These are phyloP conservation scores for Melaleuca alternifolia DNA, from an alignment of 345 rosid genomes.

Conservation along the genomic window DNA sequence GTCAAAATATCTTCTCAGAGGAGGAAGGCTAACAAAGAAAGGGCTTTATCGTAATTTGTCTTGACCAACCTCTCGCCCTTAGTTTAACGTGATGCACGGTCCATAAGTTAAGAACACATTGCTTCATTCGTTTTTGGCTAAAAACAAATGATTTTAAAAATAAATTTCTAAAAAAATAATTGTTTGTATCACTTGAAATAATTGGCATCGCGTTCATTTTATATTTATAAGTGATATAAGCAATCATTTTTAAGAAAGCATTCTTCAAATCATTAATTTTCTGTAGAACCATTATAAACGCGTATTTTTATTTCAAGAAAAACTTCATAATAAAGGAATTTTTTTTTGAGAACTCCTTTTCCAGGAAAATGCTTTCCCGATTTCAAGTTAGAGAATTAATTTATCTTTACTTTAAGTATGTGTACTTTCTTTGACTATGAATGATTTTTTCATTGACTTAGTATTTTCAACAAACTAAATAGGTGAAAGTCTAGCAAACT, in stretches of 20 bases:
- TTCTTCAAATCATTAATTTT: not conserved
- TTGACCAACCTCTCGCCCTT: not conserved
- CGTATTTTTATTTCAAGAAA: too few relatives aligned
- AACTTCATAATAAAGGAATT: too few relatives aligned
- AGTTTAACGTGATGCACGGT: not conserved
- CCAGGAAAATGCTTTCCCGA: too few relatives aligned
- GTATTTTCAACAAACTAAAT: too few relatives aligned
- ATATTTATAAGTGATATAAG: not conserved
- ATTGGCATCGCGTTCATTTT: not conserved
- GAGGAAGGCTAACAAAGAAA: not conserved
- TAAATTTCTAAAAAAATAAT: not conserved
- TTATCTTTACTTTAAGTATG: too few relatives aligned
- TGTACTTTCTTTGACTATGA: too few relatives aligned
- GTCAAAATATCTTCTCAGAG: not conserved
- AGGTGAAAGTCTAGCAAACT: too few relatives aligned
- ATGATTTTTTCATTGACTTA: too few relatives aligned
- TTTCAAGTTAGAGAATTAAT: too few relatives aligned
- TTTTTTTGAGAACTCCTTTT: too few relatives aligned
- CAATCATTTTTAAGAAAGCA: fast-evolving
- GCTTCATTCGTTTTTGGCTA: not conserved
- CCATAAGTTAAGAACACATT: not conserved
- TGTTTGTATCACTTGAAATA: too few relatives aligned
- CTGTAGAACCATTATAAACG: not conserved
- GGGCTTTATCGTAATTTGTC: not conserved
- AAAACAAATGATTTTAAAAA: not conserved